A percentile compares a stretch with the other conserved stretches of the same genome.
phyloP scores from a whole-genome alignment of 2,329 filamentous ascomycete species.

The Colletotrichum liriopes region DNA sequence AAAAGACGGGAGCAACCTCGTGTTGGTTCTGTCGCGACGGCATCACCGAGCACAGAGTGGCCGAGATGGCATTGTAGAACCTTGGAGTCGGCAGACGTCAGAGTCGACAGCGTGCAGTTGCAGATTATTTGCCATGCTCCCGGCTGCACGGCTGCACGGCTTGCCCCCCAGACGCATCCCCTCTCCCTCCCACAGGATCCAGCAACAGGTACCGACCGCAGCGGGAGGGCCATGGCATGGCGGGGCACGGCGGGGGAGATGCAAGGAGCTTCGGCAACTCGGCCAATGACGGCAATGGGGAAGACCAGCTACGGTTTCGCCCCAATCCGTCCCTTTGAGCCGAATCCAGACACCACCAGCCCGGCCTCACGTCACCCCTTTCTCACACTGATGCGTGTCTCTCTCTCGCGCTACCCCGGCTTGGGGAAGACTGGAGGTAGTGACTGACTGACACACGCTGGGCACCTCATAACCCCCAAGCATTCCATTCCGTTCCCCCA shows the following conservation, averaged over 20 bases:
- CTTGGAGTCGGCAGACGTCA: conserved; percentile 33
- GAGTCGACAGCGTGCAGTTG: conserved; percentile 20
- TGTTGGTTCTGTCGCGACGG: background rate
- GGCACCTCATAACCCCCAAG: conserved; percentile 1
- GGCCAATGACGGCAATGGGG: conserved; percentile 60
- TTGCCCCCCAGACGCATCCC: conserved; percentile 4
- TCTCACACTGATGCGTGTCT: background rate
- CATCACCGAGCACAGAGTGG: background rate
- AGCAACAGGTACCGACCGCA: conserved; percentile 9
- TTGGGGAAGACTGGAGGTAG: background rate
- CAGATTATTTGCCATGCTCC: conserved; percentile 32
- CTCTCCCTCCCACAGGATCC: background rate
- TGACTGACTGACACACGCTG: background rate
- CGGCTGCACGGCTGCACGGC: conserved; percentile 4
- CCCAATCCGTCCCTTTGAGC: conserved; percentile 53
- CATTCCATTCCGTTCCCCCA: conserved; percentile 30
- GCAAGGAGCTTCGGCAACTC: conserved; percentile 58
- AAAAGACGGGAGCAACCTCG: background rate
- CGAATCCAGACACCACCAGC: conserved; percentile 47
- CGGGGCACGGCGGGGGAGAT: conserved; percentile 41
- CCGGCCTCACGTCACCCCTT: conserved; percentile 32
- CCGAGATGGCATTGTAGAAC: conserved; percentile 29
- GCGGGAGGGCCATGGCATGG: conserved; percentile 14
- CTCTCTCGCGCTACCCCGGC: background rate
- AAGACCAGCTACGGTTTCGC: conserved; percentile 38